Evolutionary conservation across 805 yeast species (phyloP), one percentile per base, ranked within the genome.

Genomic region (Candida yuanshanica): DNA sequence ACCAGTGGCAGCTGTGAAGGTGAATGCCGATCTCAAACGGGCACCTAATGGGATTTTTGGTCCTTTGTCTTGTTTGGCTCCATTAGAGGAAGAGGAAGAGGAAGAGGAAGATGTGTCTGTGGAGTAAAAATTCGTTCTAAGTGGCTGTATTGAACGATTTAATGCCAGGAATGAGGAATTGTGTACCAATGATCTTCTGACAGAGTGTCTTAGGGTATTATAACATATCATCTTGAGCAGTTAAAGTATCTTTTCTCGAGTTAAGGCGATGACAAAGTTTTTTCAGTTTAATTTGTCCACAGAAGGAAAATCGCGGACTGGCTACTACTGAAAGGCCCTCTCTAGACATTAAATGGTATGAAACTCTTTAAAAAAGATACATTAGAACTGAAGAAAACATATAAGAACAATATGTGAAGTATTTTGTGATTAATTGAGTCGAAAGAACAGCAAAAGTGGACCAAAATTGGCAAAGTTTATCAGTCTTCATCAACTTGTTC

Each of bases 1-100:
- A 3, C 75, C 58, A 0, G 86, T 70, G 4, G 89, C 78, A 8
- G 75, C 59, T 7, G 82, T 66, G 46, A 83, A 82, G 6, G 84
- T 77, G 16, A 81, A 65, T 12, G 79, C 79, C 34, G 81, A 65
- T 39, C 73, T 71, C 14, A 81, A 53, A 27, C 68, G 66, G 21
- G 67, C 64, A 61, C 75, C 74, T 35, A 75, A 44, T 26, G 67
- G 61, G 53, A 36, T 72, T 68, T 53, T 70, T 44, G 45, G 48
- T 25, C 39, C 40, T 36, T 42, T 41, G 4, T 21, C 33, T 18
- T 46, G 36, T 7, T 40, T 33, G 17, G 38, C 21, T 32, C 18
- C n/a, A 7, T 11, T 16, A n/a, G 40, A 14, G n/a, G 35, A 26
- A 6, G 34, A 14, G 22, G 40, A 35, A 18, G 42, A 26, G 18